A percentile compares a stretch with the other conserved stretches of the same genome.
Evolutionary conservation across 1,284 basidiomycete genomes (phyloP).

Genomic region (Ganoderma leucocontextum): DNA sequence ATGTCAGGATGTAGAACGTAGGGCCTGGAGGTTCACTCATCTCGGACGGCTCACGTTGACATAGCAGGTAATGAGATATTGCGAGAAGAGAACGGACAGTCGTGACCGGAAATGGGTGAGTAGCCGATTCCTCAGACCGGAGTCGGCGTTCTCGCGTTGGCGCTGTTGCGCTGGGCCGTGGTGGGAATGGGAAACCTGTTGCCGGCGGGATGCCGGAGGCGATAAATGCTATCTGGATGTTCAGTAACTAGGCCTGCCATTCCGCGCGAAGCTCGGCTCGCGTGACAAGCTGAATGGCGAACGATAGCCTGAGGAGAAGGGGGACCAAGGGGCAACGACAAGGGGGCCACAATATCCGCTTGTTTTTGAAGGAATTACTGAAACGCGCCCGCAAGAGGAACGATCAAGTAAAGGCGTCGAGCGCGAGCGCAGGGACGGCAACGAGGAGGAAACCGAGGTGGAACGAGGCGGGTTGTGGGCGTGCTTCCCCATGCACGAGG

Average conservation of each 20-base stretch:
- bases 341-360: constrained; percentile 2
- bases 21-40: not conserved
- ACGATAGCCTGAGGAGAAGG: not conserved
- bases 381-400: constrained; percentile 16
- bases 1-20: not conserved
- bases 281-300: not conserved
- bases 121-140: not conserved
- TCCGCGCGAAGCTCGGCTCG: not conserved
- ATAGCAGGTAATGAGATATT: not conserved
- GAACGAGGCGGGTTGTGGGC: constrained; percentile 32
- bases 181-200: not conserved
- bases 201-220: not conserved
- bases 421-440: constrained; percentile 20
- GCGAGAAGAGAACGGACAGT: constrained; percentile 2
- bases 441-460: constrained; percentile 23
- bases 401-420: constrained; percentile 14
- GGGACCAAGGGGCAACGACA: not conserved
- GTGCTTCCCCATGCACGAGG: constrained; percentile 26
- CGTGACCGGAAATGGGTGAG: not conserved
- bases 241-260: not conserved
- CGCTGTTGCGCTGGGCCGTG: not conserved
- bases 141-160: not conserved
- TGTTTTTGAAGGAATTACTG: constrained; percentile 3
- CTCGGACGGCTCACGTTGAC: not conserved
- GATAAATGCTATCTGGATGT: not conserved